These are phyloP conservation scores for Pseudogymnoascus verrucosus DNA, from an alignment of 2,329 filamentous ascomycete genomes.

Conservation along the genomic window DNA sequence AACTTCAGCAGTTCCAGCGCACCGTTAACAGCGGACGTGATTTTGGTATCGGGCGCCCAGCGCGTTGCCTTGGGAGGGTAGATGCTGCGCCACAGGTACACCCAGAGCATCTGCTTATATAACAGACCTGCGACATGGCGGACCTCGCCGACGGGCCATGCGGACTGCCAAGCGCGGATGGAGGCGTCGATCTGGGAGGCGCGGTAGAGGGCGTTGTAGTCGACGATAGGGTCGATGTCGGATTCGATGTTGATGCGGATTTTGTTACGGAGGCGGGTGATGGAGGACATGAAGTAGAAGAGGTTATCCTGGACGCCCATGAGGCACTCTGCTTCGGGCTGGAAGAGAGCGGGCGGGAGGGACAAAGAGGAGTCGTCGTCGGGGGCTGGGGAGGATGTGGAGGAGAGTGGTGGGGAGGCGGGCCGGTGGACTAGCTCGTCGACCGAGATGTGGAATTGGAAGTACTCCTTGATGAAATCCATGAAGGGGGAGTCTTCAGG, in stretches of 20 bases:
- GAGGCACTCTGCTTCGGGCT: constrained; percentile 37
- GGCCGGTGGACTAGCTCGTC: constrained; percentile 49
- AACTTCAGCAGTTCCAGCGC: constrained; percentile 46
- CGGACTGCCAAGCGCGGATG: constrained; percentile 63
- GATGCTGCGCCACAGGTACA: constrained; percentile 55
- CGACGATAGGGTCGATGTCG: constrained; percentile 58
- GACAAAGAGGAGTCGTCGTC: constrained; percentile 10
- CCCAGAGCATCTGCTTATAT: constrained; percentile 60
- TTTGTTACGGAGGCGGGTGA: constrained; percentile 66
- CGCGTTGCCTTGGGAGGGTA: constrained; percentile 41
- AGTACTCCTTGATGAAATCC: constrained; percentile 66
- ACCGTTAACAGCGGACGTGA: constrained; percentile 48
- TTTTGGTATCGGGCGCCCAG: constrained; percentile 35
- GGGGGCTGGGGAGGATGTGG: neutral
- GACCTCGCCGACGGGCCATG: constrained; percentile 49
- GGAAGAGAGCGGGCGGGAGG: constrained; percentile 20
- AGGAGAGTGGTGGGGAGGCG: constrained; percentile 15
- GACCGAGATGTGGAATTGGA: constrained; percentile 72
- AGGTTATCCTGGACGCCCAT: constrained; percentile 77
- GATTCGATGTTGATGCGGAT: constrained; percentile 60
- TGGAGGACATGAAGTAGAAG: constrained; percentile 69
- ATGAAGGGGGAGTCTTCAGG: constrained; percentile 61
- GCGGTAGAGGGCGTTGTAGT: constrained; percentile 63
- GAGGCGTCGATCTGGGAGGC: constrained; percentile 69
- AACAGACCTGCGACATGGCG: constrained; percentile 45